Conservation (phyloP, 2,329 filamentous ascomycete species). For the Fusarium azukiicola region DNA sequence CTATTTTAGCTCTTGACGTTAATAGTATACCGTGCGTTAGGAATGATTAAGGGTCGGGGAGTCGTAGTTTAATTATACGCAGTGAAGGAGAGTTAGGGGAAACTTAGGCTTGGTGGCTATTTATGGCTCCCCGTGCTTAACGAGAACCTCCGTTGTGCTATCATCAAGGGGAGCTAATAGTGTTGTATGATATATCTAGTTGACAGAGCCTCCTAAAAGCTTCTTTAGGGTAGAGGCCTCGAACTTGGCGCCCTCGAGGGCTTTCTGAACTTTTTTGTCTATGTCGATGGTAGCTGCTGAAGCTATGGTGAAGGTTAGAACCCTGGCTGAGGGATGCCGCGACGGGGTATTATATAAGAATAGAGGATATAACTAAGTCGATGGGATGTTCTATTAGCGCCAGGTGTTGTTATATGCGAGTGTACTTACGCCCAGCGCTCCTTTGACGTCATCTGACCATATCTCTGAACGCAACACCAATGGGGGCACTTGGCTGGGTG, state of each 20-base stretch:
- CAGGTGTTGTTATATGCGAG: too few relatives aligned
- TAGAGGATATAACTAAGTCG: not conserved
- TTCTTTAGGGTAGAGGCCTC: not conserved
- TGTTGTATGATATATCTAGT: constrained; percentile 21
- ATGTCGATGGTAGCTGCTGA: constrained; percentile 5
- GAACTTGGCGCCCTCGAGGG: constrained; percentile 13
- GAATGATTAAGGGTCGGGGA: too few relatives aligned
- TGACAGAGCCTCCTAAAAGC: constrained; percentile 27
- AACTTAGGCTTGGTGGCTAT: constrained; percentile 30
- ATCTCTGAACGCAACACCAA: not conserved
- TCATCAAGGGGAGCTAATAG: constrained; percentile 1
- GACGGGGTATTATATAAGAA: not conserved
- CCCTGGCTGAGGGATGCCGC: not conserved
- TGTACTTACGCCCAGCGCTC: constrained; percentile 4
- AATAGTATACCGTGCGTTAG: too few relatives aligned
- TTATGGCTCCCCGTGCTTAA: constrained; percentile 24
- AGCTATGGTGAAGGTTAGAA: not conserved
- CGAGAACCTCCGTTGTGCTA: not conserved
- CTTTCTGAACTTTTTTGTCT: constrained; percentile 14
- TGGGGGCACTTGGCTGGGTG: not conserved
- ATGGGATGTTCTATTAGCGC: too few relatives aligned
- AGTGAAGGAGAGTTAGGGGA: constrained; percentile 5
- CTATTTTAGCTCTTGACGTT: too few relatives aligned
- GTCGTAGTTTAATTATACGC: not conserved
- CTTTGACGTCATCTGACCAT: constrained; percentile 25